phyloP scores from a whole-genome alignment of 2,329 filamentous ascomycete species.

The Zymoseptoria brevis region DNA sequence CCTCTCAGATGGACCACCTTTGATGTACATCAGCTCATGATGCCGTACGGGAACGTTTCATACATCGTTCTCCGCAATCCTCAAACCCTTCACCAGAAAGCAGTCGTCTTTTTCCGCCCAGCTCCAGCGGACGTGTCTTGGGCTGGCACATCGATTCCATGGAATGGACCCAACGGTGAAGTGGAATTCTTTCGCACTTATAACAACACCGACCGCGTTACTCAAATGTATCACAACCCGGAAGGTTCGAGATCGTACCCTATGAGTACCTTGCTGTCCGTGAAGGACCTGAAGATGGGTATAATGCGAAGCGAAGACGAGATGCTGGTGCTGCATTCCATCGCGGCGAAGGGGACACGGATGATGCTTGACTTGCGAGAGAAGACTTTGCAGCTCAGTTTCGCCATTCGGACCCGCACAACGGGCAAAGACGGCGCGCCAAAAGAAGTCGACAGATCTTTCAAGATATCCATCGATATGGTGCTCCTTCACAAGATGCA shows the following conservation, averaged over 20 bases:
- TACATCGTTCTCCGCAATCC: conserved; percentile 15
- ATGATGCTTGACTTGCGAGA: conserved; percentile 38
- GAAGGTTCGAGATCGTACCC: conserved; percentile 6
- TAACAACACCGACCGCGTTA: conserved; percentile 5
- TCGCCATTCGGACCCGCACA: conserved; percentile 24
- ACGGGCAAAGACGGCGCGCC: neutral
- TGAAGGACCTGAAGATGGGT: conserved; percentile 51
- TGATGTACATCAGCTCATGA: conserved; percentile 16
- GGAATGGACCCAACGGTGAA: conserved; percentile 2
- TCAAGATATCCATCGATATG: conserved; percentile 19
- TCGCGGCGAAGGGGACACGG: conserved; percentile 25
- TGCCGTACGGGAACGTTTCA: conserved; percentile 10
- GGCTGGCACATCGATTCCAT: conserved; percentile 7
- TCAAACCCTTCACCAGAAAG: conserved; percentile 2
- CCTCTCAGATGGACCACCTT: conserved; percentile 16
- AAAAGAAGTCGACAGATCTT: conserved; percentile 5
- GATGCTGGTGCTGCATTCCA: conserved; percentile 53
- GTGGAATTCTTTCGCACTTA: neutral
- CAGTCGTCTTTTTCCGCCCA: conserved; percentile 18
- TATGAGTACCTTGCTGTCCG: conserved; percentile 14
- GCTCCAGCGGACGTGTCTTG: conserved; percentile 14
- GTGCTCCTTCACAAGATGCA: conserved; percentile 14
- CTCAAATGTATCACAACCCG: conserved; percentile 4
- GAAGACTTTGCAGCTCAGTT: conserved; percentile 40
- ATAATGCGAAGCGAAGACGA: conserved; percentile 45